These are phyloP conservation scores for Drosera spatulata DNA, from an alignment of 179 eudicot genomes.

Conservation along the genomic window DNA sequence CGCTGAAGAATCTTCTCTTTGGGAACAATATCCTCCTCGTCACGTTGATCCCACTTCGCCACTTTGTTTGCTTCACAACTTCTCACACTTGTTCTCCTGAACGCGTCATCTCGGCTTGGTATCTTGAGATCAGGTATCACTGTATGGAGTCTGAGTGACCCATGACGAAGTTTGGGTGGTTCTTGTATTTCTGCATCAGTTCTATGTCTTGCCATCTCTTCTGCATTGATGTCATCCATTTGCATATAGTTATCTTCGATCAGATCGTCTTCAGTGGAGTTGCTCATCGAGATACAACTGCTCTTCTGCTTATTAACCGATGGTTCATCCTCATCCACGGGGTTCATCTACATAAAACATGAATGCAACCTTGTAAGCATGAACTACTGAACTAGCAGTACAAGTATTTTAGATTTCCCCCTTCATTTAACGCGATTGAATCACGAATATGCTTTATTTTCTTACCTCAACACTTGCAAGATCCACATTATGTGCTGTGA, in stretches of 20 bases:
- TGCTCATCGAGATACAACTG: conserved; percentile 37
- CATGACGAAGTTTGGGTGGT: conserved; percentile 7
- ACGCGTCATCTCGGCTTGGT: conserved; percentile 9
- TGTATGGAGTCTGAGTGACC: conserved; percentile 1
- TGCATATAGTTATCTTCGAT: conserved; percentile 15
- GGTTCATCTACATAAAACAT: conserved; percentile 50
- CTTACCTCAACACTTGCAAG: conserved; percentile 72
- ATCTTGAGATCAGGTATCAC: no score
- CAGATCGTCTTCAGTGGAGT: conserved; percentile 62
- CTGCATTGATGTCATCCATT: no score
- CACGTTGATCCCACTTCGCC: conserved; percentile 7
- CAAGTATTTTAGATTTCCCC: not conserved
- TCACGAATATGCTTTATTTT: not conserved
- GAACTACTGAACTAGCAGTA: not conserved
- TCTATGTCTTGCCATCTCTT: no score
- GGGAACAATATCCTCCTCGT: conserved; percentile 18
- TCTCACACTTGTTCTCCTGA: conserved; percentile 14
- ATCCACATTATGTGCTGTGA: conserved; percentile 59
- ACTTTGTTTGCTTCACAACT: not conserved
- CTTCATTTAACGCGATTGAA: not conserved
- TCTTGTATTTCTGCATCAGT: conserved; percentile 4
- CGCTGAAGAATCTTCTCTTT: conserved; percentile 33
- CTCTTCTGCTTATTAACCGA: conserved; percentile 27
- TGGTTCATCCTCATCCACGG: conserved; percentile 60
- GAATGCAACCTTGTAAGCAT: not conserved